Evolutionary conservation across 2,329 filamentous ascomycete species (phyloP), one percentile per base, ranked within the genome.

Genomic region (Aspergillus hiratsukae): DNA sequence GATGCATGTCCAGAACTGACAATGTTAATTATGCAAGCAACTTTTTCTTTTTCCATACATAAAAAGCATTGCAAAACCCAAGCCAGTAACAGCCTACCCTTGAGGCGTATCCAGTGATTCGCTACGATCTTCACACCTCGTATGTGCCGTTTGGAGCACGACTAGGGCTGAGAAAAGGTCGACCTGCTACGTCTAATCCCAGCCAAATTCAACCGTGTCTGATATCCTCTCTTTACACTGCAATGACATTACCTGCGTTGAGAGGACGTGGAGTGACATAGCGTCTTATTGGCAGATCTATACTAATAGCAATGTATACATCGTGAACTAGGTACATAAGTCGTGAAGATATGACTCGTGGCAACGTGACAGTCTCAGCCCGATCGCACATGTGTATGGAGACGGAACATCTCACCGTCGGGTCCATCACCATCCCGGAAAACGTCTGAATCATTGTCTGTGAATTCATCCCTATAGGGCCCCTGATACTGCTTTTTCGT

Each of bases 391-490:
- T 73, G 74, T 9, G 64, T 64, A 66, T 78, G 76, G 35, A 79
- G 64, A 31, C 69, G 69, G 61, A 75, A 78, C 19, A 69, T 64
- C 52, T 77, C 75, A 54, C 66, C 64, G 31, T 73, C 70, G 14
- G 70, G 64, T 7, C 69, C 73, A 59, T 76, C 76, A 27, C 73
- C 73, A 58, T 72, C 72, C 35, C 69, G 65, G 60, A 79, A 78
- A 46, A 77, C 70, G 63, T 80, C 76, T 53, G 80, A 80, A 56
- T 82, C 75, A 63, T 80, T 79, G 64, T 80, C 80, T 21, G 76
- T 79, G 60, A 81, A 82, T 29, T 81, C 79, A 54, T 82, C 79
- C 57, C 79, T 76, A 78, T 85, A 75, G 74, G 79, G 65, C 76
- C 77, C 45, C 48, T 57, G 52, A 23, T 54, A 58, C 25, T 53